Base-by-base conservation (phyloP, 2,329 filamentous ascomycete genomes). In the Raffaelea deltoideospora region DNA sequence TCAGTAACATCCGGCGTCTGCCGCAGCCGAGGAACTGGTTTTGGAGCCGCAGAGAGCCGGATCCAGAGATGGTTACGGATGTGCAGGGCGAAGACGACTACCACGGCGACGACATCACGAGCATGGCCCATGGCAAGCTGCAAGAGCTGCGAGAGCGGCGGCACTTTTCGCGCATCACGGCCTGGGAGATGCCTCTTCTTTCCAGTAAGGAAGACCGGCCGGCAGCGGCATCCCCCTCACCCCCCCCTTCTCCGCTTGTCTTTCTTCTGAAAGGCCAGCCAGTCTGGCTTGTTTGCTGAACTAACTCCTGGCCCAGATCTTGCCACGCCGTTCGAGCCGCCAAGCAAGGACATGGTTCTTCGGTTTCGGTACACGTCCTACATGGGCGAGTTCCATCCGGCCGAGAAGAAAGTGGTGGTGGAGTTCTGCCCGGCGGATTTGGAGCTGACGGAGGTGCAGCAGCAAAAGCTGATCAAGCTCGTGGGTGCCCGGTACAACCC, bases 281-380 rank as follows among this genome's bases (percentile, higher is more conserved):
- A 11, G 9, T 14, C 18, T 18, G 9, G 9, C 11, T 17, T 15
- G 6, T 31, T 8, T 31, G 5, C 18, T 17, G 9, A 4, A 8
- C 10, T 9, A 5, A 5, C n/a, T 9, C n/a, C 10, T n/a, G 9
- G 6, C 11, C 30, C 51, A 94, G 84, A 88, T 54, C 71, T 90
- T 43, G 79, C 83, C 38, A 83, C 83, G 58, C 79, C 83, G 15
- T 96, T 94, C 55, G 60, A 68, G 42, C 72, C 76, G 3, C 85
- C 88, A 2, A 67, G 70, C 13, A 56, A 66, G 22, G 58, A 74
- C 32, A 68, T 82, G 48, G 75, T 85, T 32, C 73, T 98, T 40
- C 80, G 88, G 50, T 98, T 95, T 75, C 79, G 90, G 50, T 95
- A 94, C 65, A 98, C 90, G 14, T 87, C 80, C 27, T 96, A 96